Evolutionary conservation across 208 protist species (phyloP), one percentile per base, ranked within the genome.

Genomic region (Histomonas meleagridis): DNA sequence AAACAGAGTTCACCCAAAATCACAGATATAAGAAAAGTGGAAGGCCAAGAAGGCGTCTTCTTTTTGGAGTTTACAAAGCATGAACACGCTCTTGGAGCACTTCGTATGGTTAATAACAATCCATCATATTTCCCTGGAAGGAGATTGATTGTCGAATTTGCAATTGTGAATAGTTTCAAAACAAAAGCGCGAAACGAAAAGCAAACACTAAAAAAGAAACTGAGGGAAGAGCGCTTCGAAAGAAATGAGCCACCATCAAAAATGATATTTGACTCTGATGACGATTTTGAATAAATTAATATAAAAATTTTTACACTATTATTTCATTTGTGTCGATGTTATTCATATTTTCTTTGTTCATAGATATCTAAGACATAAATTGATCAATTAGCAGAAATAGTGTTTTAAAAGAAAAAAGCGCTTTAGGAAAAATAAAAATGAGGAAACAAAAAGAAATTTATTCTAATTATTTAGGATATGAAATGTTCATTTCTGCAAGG

Each of bases 81-180:
- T 79, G 70, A 79, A 28, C 70, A 79, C 18, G 40, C 70, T 10
- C 40, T 79, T 23, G n/a, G 38, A n/a, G 70, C 70, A 3, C 49
- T 79, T n/a, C 28, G 70, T 21, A 32, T 49, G 10, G 70, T 79
- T 28, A 79, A 79, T 79, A 79, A 79, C 23, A 79, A 79, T 51
- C 70, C 70, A 51, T 18, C 46, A 46, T 79, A 79, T 43, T 79
- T 79, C 40, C 4, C 28, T 49, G 70, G 70, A 16, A 35, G n/a
- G n/a, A 4, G 70, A 28, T 43, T 79, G 28, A 79, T 79, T 51
- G 70, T 79, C 32, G 70, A 79, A 79, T 79, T 79, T 79, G 70
- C 70, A 21, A 35, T 79, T 51, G 40, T 35, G n/a, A 79, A 51
- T 43, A 46, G 14, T 28, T 49, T 51, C 10, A 35, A 23, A 46